Percentiles rank a stretch among this genome's conserved stretches.
These are phyloP conservation scores for Globisporangium recalcitrans DNA, from an alignment of 352 stramenopile species.

Conservation along the genomic window DNA sequence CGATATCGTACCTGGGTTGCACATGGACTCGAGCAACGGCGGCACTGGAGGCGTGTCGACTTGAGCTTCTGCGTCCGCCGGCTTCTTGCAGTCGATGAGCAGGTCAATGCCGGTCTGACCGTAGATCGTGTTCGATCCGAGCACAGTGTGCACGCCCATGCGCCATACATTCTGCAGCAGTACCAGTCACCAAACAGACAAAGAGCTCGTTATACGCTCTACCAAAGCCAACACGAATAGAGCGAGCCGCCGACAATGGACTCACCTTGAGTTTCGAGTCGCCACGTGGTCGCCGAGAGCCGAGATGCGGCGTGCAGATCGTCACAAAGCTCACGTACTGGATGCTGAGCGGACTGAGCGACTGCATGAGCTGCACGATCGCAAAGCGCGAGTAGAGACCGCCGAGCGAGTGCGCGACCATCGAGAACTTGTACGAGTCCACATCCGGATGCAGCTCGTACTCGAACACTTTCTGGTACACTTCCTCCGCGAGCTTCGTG, in stretches of 20 bases:
- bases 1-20: constrained; percentile 27
- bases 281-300: constrained; percentile 57
- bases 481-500: constrained; percentile 54
- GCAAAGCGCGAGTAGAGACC: constrained; percentile 72
- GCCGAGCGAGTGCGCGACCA: constrained; percentile 71
- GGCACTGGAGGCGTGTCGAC: constrained; percentile 10
- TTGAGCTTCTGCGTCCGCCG: constrained; percentile 14
- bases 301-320: constrained; percentile 75
- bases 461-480: constrained; percentile 50
- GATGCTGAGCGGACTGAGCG: constrained; percentile 53
- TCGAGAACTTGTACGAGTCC: constrained; percentile 57
- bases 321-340: constrained; percentile 74
- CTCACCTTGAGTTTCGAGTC: constrained; percentile 59
- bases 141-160: constrained; percentile 64
- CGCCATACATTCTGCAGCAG: constrained; percentile 53
- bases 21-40: constrained; percentile 65
- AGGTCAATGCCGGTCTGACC: constrained; percentile 73
- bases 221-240: neutral
- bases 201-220: neutral
- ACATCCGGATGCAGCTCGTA: constrained; percentile 50
- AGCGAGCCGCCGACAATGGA: neutral
- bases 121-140: constrained; percentile 59
- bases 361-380: constrained; percentile 47
- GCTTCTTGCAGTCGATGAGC: constrained; percentile 37
- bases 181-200: neutral